Evolutionary conservation across 805 yeast species (phyloP).

Genomic region (Metschnikowia drakensbergensis): DNA sequence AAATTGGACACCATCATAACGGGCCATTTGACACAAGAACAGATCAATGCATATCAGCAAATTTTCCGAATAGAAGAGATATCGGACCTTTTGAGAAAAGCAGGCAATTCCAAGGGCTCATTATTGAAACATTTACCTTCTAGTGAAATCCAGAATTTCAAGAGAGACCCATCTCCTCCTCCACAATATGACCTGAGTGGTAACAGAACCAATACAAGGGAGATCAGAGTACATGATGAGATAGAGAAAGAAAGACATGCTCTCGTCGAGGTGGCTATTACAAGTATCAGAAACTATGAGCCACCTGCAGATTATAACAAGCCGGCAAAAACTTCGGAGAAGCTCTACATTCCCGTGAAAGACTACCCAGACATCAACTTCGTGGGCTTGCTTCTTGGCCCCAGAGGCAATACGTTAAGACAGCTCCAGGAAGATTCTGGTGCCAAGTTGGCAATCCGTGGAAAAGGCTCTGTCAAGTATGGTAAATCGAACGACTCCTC

Average conservation of each 20-base stretch:
- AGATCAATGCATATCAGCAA: conserved; percentile 67
- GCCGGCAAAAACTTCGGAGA: conserved; percentile 66
- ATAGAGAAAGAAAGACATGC: conserved; percentile 77
- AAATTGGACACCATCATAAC: conserved; percentile 31
- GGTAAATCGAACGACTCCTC: conserved; percentile 50
- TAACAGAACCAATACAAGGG: conserved; percentile 81
- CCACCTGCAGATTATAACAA: conserved; percentile 82
- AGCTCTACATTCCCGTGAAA: conserved; percentile 76
- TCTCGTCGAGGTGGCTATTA: conserved; percentile 71
- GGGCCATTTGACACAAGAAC: conserved; percentile 58
- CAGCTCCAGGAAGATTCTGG: conserved; percentile 81
- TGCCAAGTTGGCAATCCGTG: conserved; percentile 86
- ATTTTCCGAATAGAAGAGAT: conserved; percentile 78
- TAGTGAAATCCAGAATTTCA: conserved; percentile 33
- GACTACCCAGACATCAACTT: conserved; percentile 91
- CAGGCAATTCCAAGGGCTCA: conserved; percentile 22
- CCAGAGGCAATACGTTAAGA: conserved; percentile 88
- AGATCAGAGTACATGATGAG: conserved; percentile 44
- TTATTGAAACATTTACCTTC: conserved; percentile 51
- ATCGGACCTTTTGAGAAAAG: conserved; percentile 47
- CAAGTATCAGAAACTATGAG: conserved; percentile 66
- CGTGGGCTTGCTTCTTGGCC: conserved; percentile 87
- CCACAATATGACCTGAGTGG: conserved; percentile 86
- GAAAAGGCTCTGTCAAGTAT: conserved; percentile 93
- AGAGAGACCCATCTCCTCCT: conserved; percentile 81